Percentiles rank a stretch among this genome's conserved stretches.
Conservation (phyloP, 352 stramenopile genomes). For the Phytophthora capsici region DNA sequence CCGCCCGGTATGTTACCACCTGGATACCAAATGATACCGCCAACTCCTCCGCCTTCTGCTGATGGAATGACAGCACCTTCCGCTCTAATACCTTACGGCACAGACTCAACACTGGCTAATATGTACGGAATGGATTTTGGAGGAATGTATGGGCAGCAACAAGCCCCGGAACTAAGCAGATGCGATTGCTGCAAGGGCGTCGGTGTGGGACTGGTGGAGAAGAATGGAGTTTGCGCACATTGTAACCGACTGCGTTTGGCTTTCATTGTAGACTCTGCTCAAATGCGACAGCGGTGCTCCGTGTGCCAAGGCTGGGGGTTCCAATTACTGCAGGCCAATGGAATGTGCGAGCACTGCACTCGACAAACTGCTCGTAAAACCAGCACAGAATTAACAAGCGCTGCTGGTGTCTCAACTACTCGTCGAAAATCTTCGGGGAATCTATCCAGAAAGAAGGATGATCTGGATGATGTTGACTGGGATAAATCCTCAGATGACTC, state of each 20-base stretch:
- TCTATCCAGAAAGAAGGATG: conserved; percentile 13
- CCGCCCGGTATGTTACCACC: conserved; percentile 29
- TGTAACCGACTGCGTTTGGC: conserved; percentile 73
- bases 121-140: conserved; percentile 18
- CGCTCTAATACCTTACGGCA: conserved; percentile 47
- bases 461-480: conserved; percentile 45
- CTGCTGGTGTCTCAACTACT: conserved; percentile 9
- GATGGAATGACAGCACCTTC: conserved; percentile 27
- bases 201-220: conserved; percentile 67
- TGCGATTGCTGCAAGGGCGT: conserved; percentile 62
- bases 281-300: conserved; percentile 60
- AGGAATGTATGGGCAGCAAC: conserved; percentile 26
- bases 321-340: conserved; percentile 52
- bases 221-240: conserved; percentile 73
- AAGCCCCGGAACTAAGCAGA: conserved; percentile 41
- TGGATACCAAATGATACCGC: conserved; percentile 28
- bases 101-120: conserved; percentile 25
- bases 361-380: conserved; percentile 33
- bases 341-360: conserved; percentile 63
- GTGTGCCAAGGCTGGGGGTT: conserved; percentile 67
- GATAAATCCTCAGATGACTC: conserved; percentile 57
- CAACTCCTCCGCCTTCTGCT: conserved; percentile 28
- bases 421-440: conserved; percentile 10
- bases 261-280: conserved; percentile 73
- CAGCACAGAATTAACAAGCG: background rate